Percentiles rank a stretch among this genome's conserved stretches.
Conservation (phyloP, 495 filamentous ascomycete species). For the Cercophora sp. region DNA sequence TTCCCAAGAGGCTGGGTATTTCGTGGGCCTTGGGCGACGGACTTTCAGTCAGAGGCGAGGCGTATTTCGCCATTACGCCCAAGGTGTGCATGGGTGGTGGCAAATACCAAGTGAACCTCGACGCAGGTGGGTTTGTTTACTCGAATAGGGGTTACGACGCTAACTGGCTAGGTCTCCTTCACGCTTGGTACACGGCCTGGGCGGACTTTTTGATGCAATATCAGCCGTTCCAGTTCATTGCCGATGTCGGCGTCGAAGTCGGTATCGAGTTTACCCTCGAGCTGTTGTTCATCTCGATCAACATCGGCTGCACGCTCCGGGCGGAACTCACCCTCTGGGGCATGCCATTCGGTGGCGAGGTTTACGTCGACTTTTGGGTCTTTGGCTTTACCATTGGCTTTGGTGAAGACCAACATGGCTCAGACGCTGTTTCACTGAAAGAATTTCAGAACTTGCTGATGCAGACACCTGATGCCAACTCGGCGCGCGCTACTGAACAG, state of each 20-base stretch:
- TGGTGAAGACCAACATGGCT: constrained; percentile 15
- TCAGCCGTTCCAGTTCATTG: constrained; percentile 45
- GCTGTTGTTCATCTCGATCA: constrained; percentile 31
- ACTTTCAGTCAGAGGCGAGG: constrained; percentile 38
- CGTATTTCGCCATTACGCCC: constrained; percentile 54
- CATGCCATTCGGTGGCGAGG: constrained; percentile 34
- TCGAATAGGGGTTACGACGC: too few species aligned
- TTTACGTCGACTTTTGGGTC: constrained; percentile 44
- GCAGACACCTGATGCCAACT: neutral
- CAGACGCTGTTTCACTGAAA: neutral
- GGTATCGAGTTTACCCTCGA: constrained; percentile 38
- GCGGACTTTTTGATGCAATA: constrained; percentile 50
- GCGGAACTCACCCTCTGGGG: constrained; percentile 38
- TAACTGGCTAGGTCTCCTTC: constrained; percentile 33
- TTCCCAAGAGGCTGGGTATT: constrained; percentile 42
- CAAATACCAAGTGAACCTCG: constrained; percentile 25
- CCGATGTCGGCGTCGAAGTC: constrained; percentile 34
- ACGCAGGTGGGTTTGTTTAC: too few species aligned
- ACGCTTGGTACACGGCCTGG: constrained; percentile 42
- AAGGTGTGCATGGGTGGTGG: constrained; percentile 49
- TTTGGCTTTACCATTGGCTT: constrained; percentile 44
- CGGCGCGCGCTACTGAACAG: neutral
- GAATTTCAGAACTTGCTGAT: neutral
- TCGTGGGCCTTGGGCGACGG: constrained; percentile 28
- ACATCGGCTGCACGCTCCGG: constrained; percentile 33